Evolutionary conservation across 768 basidiomycete species (phyloP).

Genomic region (Suillus variegatus): DNA sequence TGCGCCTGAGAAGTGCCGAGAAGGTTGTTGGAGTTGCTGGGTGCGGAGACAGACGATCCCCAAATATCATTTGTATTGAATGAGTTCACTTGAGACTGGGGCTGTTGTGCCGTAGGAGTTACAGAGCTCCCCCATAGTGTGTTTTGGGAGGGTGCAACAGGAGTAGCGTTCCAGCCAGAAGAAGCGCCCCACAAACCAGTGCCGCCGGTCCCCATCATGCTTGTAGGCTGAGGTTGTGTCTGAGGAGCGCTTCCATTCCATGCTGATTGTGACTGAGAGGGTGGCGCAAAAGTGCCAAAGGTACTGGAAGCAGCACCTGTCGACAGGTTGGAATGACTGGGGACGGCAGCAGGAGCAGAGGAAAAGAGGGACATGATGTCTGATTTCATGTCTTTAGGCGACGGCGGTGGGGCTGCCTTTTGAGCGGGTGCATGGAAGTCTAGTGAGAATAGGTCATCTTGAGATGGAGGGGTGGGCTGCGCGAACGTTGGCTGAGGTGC

Average conservation of each 20-base stretch:
- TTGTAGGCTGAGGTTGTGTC: slow-evolving; percentile 36
- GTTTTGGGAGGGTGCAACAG: slow-evolving; percentile 26
- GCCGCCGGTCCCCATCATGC: slow-evolving; percentile 57
- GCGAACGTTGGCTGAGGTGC: slow-evolving; percentile 19
- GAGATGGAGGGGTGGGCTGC: slow-evolving; percentile 36
- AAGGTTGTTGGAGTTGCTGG: slow-evolving; percentile 34
- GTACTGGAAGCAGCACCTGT: slow-evolving; percentile 27
- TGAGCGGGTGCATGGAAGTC: slow-evolving; percentile 72
- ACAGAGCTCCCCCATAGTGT: slow-evolving; percentile 37
- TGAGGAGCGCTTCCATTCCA: slow-evolving; percentile 30
- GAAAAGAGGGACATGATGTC: slow-evolving; percentile 87
- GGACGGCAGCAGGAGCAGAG: slow-evolving; percentile 30
- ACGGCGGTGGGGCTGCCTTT: slow-evolving; percentile 30
- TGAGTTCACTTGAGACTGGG: slow-evolving; percentile 25
- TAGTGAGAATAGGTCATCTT: slow-evolving; percentile 78
- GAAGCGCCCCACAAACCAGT: slow-evolving; percentile 65
- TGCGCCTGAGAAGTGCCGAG: slow-evolving; percentile 30
- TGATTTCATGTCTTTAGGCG: slow-evolving; percentile 75
- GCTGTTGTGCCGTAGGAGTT: slow-evolving; percentile 16
- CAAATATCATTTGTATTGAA: slow-evolving; percentile 59
- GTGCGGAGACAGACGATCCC: slow-evolving; percentile 39
- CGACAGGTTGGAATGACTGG: slow-evolving; percentile 18
- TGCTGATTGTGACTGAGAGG: slow-evolving; percentile 21
- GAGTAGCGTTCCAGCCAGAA: slow-evolving; percentile 59
- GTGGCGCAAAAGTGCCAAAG: slow-evolving; percentile 39